Evolutionary conservation across 306 rosid species (phyloP).

Genomic region (Prunus campanulata): DNA sequence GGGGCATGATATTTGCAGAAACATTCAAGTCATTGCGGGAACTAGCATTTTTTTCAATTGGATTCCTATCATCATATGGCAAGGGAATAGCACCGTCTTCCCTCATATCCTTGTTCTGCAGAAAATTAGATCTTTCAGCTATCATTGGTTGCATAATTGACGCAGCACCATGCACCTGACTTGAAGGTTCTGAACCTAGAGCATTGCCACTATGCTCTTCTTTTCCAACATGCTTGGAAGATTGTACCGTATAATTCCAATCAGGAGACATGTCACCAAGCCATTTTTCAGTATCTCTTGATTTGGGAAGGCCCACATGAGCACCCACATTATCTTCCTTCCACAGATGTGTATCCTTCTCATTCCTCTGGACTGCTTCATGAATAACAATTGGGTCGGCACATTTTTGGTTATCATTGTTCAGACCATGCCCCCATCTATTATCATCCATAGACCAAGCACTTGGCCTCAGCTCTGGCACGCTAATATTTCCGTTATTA

Average conservation of each 20-base stretch:
- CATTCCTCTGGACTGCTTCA: constrained; percentile 43
- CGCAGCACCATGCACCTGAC: constrained; percentile 41
- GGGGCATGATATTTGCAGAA: constrained; percentile 33
- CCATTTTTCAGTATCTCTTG: constrained; percentile 66
- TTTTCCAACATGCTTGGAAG: constrained; percentile 49
- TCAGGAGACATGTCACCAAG: constrained; percentile 50
- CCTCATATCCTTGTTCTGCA: constrained; percentile 31
- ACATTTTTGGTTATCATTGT: constrained; percentile 41
- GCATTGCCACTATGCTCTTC: constrained; percentile 42
- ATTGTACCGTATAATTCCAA: constrained; percentile 53
- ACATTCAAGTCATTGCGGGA: constrained; percentile 35
- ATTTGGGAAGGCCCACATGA: constrained; percentile 34
- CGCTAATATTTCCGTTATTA: constrained; percentile 38
- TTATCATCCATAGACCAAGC: constrained; percentile 44
- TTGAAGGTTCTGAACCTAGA: constrained; percentile 36
- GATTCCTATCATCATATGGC: constrained; percentile 33
- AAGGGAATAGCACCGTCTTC: constrained; percentile 35
- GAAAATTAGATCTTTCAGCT: constrained; percentile 32
- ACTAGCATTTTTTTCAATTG: constrained; percentile 27
- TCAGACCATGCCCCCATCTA: constrained; percentile 42
- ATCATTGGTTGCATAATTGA: constrained; percentile 34
- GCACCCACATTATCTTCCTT: constrained; percentile 47
- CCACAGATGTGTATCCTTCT: constrained; percentile 50
- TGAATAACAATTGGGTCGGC: constrained; percentile 30
- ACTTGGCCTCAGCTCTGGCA: constrained; percentile 40